Conservation (phyloP, 2,329 filamentous ascomycete genomes). For the Zarea fungicola region DNA sequence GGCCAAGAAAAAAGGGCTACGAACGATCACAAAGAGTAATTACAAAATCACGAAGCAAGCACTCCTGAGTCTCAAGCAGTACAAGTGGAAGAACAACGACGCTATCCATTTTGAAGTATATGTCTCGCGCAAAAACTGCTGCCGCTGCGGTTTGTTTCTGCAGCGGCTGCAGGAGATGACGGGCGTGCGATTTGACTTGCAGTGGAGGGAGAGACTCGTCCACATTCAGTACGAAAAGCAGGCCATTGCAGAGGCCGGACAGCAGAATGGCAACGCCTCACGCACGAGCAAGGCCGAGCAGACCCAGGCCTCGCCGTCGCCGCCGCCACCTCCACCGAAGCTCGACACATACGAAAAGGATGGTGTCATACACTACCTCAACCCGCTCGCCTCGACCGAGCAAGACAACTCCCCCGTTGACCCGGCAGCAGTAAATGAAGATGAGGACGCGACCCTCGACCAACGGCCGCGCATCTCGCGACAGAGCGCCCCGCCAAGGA, state of each 20-base stretch:
- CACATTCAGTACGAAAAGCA: neutral
- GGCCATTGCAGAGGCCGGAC: neutral
- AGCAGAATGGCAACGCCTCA: neutral
- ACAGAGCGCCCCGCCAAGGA: no score
- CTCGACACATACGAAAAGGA: neutral
- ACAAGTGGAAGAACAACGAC: slow-evolving; percentile 22
- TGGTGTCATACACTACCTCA: neutral
- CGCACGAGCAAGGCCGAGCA: no score
- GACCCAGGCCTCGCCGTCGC: neutral
- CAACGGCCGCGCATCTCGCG: neutral
- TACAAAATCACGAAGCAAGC: slow-evolving; percentile 18
- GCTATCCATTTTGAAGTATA: slow-evolving; percentile 28
- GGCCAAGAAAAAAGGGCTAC: slow-evolving; percentile 13
- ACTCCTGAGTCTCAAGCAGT: slow-evolving; percentile 20
- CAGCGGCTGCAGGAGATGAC: slow-evolving; percentile 22
- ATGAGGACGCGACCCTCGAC: neutral
- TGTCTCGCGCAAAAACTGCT: slow-evolving; percentile 31
- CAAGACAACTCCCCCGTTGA: neutral
- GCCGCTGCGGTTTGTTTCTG: slow-evolving; percentile 23
- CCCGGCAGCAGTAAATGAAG: no score
- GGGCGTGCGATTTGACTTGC: slow-evolving; percentile 22
- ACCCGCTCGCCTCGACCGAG: no score
- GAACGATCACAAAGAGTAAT: slow-evolving; percentile 19
- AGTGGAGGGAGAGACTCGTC: slow-evolving; percentile 24
- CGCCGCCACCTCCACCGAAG: no score